These are phyloP conservation scores for Taphrina wiesneri DNA, from an alignment of 1,139 yeast species.

Conservation along the genomic window DNA sequence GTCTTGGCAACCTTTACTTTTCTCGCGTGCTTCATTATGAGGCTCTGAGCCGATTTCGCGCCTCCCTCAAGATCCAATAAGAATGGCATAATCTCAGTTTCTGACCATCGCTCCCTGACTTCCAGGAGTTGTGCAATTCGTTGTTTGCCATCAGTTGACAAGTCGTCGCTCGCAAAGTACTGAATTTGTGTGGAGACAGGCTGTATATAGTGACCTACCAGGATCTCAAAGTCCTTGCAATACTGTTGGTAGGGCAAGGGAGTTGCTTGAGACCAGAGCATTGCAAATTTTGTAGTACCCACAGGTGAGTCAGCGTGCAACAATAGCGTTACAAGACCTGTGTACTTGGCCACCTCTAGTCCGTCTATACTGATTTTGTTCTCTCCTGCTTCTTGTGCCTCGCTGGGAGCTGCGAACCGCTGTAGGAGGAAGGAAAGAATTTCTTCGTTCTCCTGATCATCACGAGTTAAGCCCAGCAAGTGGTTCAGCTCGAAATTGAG, in stretches of 20 bases:
- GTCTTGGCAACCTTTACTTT: constrained; percentile 28
- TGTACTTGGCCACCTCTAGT: neutral
- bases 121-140: constrained; percentile 15
- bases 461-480: neutral
- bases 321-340: constrained; percentile 12
- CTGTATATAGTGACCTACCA: constrained; percentile 14
- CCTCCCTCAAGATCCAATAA: constrained; percentile 18
- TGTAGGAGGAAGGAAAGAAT: constrained; percentile 4
- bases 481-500: neutral
- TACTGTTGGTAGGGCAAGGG: constrained; percentile 7
- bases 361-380: neutral
- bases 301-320: constrained; percentile 1
- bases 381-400: neutral
- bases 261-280: constrained; percentile 4
- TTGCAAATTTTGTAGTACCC: neutral
- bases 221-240: neutral
- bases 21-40: constrained; percentile 28
- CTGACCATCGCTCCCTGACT: constrained; percentile 24
- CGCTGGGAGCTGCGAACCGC: neutral
- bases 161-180: neutral
- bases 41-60: constrained; percentile 3
- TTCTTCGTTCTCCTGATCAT: constrained; percentile 7
- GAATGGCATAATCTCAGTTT: constrained; percentile 16
- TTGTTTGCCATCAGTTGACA: constrained; percentile 9
- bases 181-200: constrained; percentile 23